Evolutionary conservation across 2,329 filamentous ascomycete species (phyloP).

Genomic region (Gyromitra esculenta): DNA sequence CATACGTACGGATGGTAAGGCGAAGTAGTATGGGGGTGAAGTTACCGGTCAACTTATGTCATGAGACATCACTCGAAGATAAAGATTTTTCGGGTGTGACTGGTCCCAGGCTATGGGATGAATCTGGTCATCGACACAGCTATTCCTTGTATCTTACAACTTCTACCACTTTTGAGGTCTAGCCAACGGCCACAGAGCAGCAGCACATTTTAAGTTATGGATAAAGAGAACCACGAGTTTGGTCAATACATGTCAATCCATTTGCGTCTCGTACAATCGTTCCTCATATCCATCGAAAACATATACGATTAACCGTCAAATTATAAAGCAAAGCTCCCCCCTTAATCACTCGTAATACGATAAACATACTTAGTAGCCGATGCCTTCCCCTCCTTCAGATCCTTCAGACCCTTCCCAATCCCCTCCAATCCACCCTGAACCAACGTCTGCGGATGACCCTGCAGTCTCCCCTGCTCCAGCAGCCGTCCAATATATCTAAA

Average conservation of each 20-base stretch:
- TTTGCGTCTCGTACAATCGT: background rate
- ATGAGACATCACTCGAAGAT: background rate
- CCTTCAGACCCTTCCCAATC: constrained; percentile 61
- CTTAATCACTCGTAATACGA: constrained; percentile 60
- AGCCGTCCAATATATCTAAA: constrained; percentile 62
- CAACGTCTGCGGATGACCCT: constrained; percentile 65
- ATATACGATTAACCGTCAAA: background rate
- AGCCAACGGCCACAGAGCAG: no score
- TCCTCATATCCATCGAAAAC: background rate
- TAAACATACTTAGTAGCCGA: constrained; percentile 65
- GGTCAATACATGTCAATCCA: no score
- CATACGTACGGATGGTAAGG: no score
- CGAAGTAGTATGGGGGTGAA: no score
- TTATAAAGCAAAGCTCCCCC: background rate
- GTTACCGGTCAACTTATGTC: background rate
- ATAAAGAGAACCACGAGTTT: no score
- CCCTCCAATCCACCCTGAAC: constrained; percentile 65
- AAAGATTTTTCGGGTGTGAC: no score
- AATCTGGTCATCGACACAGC: background rate
- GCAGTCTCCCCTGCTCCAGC: constrained; percentile 65
- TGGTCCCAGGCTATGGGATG: no score
- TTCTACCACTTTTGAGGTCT: no score
- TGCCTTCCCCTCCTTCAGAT: constrained; percentile 63
- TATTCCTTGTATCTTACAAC: no score
- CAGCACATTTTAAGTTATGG: no score